Conservation (phyloP, 805 yeast species). For the Alloascoidea hylecoeti region DNA sequence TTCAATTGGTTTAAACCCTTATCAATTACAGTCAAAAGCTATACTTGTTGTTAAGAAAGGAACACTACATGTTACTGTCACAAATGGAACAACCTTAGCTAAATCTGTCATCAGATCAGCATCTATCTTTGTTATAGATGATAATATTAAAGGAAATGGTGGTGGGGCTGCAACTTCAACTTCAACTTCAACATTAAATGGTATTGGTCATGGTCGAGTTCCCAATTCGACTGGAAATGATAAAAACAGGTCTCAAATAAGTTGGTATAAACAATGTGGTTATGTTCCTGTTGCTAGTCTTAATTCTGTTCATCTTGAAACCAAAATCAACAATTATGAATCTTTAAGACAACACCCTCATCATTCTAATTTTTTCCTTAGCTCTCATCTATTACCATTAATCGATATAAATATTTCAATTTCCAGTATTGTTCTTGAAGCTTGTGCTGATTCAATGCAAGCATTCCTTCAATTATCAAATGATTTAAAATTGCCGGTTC, state of each 20-base stretch:
- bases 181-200: constrained; percentile 3
- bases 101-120: constrained; percentile 35
- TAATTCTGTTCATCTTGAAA: not conserved
- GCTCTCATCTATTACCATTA: not conserved
- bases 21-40: constrained; percentile 39
- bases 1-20: constrained; percentile 50
- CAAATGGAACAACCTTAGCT: constrained; percentile 18
- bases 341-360: not conserved
- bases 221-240: too few relatives aligned
- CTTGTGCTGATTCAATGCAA: constrained; percentile 80
- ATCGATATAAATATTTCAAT: not conserved
- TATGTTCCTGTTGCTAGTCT: constrained; percentile 33
- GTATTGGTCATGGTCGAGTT: too few relatives aligned
- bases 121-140: constrained; percentile 51
- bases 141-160: constrained; percentile 20
- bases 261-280: constrained; percentile 31
- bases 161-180: constrained; percentile 5
- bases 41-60: constrained; percentile 38
- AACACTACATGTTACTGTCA: constrained; percentile 29
- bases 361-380: too few relatives aligned
- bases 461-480: constrained; percentile 51
- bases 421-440: constrained; percentile 19
- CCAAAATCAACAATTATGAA: not conserved
- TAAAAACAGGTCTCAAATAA: constrained; percentile 24
- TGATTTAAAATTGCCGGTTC: constrained; percentile 59